Base-by-base conservation (phyloP, 2,329 filamentous ascomycete genomes). In the Cytospora paraplurivora region DNA sequence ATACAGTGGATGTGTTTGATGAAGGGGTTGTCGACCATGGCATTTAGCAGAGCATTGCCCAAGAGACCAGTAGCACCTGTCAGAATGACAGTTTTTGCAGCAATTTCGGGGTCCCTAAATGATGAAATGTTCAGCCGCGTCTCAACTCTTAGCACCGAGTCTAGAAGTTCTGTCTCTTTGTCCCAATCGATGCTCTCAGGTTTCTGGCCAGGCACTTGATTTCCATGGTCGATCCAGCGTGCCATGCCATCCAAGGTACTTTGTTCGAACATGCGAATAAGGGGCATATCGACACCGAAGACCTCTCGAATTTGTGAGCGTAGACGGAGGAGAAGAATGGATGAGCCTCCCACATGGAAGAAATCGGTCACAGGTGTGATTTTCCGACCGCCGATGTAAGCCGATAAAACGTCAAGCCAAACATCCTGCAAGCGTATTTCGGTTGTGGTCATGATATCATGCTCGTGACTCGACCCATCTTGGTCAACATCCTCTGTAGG, bases 231-330 rank as follows among this genome's bases (percentile, higher is more conserved):
- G 41, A 79, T 70, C 13, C 66, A 61, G 3, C 63, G 60, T 1
- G 79, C 76, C 78, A 84, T 81, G 2, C 49, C 50, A 0, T 69
- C 68, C 1, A 83, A 71, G 0, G 76, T 78, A 62, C 71, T 77
- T 1, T 68, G 62, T 3, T 73, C 67, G 50, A 80, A 75, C 0
- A 84, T 69, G 0, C 78, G 66, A 1, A 69, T n/a, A 0, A 83
- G 68, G 0, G 68, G 65, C 0, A 80, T 10, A 1, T 51, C 55
- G 7, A 75, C 69, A 0, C 67, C 61, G 57, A 82, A 77, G 0
- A 37, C 35, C 1, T 72, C 56, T 1, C 67, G 66, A 35, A 84
- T 75, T 0, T 62, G 60, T 0, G 67, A 58, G 58, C 77, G 75
- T 0, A 85, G 73, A 3, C 71, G 66, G 13, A 81, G 68, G 1